These are phyloP conservation scores for Gaillardinia entomophila DNA, from an alignment of 805 yeast genomes.

Conservation along the genomic window DNA sequence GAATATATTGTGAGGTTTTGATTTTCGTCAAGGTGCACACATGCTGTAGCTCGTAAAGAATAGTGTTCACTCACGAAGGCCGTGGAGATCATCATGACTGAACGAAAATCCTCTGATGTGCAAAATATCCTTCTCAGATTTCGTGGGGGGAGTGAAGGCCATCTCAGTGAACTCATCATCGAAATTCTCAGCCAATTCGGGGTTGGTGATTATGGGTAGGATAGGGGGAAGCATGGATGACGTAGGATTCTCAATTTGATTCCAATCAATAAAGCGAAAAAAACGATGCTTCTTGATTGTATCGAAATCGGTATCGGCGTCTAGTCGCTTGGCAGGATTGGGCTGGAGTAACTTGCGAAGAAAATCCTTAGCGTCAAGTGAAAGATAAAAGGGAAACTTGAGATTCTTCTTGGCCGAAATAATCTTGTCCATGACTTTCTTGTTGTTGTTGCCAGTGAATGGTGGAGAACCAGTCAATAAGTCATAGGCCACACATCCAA, in stretches of 20 bases:
- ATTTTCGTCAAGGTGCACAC: too few relatives aligned
- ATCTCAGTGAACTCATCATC: slow-evolving; percentile 72
- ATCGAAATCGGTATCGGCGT: slow-evolving; percentile 47
- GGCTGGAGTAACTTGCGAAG: slow-evolving; percentile 60
- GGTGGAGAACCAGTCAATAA: slow-evolving; percentile 85
- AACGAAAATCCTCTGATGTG: slow-evolving; percentile 38
- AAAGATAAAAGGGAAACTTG: slow-evolving; percentile 67
- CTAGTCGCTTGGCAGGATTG: slow-evolving; percentile 56
- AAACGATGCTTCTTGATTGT: slow-evolving; percentile 61
- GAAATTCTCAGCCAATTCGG: slow-evolving; percentile 79
- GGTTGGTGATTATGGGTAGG: slow-evolving; percentile 75
- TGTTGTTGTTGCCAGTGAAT: slow-evolving; percentile 76
- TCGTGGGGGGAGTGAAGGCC: slow-evolving; percentile 39
- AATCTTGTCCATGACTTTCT: slow-evolving; percentile 70
- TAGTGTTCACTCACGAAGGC: too few relatives aligned
- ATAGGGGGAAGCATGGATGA: slow-evolving; percentile 62
- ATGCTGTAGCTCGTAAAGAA: too few relatives aligned
- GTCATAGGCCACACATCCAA: slow-evolving; percentile 78
- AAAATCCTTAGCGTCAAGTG: slow-evolving; percentile 76
- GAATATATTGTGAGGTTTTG: too few relatives aligned
- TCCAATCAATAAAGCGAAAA: slow-evolving; percentile 76
- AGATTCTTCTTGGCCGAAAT: slow-evolving; percentile 52
- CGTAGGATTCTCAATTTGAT: slow-evolving; percentile 40
- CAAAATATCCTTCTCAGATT: slow-evolving; percentile 21
- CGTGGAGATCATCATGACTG: slow-evolving; percentile 32